A percentile compares a stretch with the other conserved stretches of the same genome.
These are phyloP conservation scores for Candida cerambycidarum DNA, from an alignment of 805 yeast genomes.

Conservation along the genomic window DNA sequence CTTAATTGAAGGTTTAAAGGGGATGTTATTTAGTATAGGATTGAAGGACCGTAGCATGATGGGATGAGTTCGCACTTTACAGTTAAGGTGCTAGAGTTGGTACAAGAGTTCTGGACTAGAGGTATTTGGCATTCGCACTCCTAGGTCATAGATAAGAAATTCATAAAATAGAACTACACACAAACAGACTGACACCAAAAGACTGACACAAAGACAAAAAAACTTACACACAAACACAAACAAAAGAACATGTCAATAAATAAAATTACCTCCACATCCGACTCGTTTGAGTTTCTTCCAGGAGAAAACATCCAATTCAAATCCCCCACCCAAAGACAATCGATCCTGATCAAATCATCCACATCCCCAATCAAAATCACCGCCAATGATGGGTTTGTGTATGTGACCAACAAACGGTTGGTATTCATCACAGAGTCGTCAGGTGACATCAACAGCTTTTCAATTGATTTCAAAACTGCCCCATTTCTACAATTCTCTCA, in stretches of 20 bases:
- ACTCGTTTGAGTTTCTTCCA: slow-evolving; percentile 20
- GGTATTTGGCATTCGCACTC: too few relatives aligned
- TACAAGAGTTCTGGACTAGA: too few relatives aligned
- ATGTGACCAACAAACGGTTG: slow-evolving; percentile 42
- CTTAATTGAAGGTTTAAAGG: slow-evolving; percentile 7
- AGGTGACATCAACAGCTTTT: slow-evolving; percentile 45
- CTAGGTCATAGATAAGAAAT: background rate
- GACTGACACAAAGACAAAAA: background rate
- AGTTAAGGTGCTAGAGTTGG: too few relatives aligned
- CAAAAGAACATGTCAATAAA: slow-evolving; percentile 28
- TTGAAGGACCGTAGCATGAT: slow-evolving; percentile 20
- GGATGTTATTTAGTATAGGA: slow-evolving; percentile 24
- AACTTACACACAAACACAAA: too few relatives aligned
- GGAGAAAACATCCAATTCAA: slow-evolving; percentile 20
- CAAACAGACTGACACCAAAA: too few relatives aligned
- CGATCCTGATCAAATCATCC: slow-evolving; percentile 25
- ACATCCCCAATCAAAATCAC: slow-evolving; percentile 22
- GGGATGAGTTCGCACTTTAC: background rate
- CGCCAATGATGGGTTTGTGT: slow-evolving; percentile 40
- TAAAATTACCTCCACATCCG: slow-evolving; percentile 14
- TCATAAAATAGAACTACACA: background rate
- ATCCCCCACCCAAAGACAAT: slow-evolving; percentile 26
- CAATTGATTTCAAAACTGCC: slow-evolving; percentile 29
- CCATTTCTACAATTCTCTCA: slow-evolving; percentile 35
- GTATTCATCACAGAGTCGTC: slow-evolving; percentile 38